phyloP scores from a whole-genome alignment of 371 early-diverging fungal species.

The Globomyces sp. region DNA sequence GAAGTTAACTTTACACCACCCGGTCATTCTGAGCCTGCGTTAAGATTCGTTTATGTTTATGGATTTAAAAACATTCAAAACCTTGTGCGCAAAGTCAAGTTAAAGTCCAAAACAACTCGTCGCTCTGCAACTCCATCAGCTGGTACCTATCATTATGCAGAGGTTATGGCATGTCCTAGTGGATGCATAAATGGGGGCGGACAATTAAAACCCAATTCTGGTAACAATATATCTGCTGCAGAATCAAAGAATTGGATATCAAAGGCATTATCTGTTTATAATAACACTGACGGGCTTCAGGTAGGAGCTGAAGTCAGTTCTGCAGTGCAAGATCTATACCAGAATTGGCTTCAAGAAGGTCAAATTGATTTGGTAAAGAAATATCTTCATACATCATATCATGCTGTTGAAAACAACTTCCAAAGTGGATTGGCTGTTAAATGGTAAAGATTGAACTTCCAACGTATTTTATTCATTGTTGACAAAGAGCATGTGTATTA shows the following conservation, averaged over 20 bases:
- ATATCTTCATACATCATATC: conserved; percentile 73
- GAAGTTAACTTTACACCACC: conserved; percentile 31
- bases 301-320: conserved; percentile 59
- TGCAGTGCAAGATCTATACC: conserved; percentile 54
- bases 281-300: conserved; percentile 20
- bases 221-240: too few relatives aligned
- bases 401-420: conserved; percentile 56
- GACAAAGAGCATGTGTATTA: too few relatives aligned
- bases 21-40: conserved; percentile 44
- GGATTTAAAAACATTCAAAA: conserved; percentile 98
- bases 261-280: conserved; percentile 58
- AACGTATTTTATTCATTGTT: not conserved
- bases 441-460: conserved; percentile 50
- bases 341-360: conserved; percentile 54
- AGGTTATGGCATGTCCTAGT: conserved; percentile 96
- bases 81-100: conserved; percentile 67
- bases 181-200: conserved; percentile 95
- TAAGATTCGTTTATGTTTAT: conserved; percentile 82
- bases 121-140: not conserved
- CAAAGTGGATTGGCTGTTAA: conserved; percentile 60
- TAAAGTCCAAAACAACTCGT: conserved; percentile 7
- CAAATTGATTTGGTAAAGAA: conserved; percentile 49
- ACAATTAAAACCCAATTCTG: conserved; percentile 52
- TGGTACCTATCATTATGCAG: conserved; percentile 78
- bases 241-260: conserved; percentile 52